A percentile compares a stretch with the other conserved stretches of the same genome.
phyloP scores from a whole-genome alignment of 164 flowering plant species.

The Macadamia tetraphylla region DNA sequence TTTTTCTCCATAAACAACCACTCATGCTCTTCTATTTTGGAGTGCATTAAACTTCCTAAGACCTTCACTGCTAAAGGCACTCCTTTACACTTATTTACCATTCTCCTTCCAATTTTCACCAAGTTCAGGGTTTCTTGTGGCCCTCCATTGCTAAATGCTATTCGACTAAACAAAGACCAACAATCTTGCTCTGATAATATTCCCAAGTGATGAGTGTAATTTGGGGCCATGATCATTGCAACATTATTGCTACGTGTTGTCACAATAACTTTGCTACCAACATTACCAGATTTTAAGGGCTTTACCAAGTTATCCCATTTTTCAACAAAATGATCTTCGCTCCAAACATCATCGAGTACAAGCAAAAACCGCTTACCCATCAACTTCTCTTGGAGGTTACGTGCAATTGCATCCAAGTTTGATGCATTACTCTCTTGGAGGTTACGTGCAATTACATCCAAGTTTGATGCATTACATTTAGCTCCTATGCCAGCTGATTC shows the following conservation, averaged over 20 bases:
- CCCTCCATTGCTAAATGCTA: background rate
- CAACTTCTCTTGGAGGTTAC: background rate
- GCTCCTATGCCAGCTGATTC: background rate
- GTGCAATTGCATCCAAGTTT: background rate
- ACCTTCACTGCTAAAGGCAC: background rate
- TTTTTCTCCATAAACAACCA: background rate
- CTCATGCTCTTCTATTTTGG: background rate
- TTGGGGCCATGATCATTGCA: background rate
- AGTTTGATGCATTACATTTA: background rate
- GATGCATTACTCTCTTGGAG: background rate
- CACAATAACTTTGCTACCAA: background rate
- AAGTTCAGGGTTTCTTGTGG: background rate
- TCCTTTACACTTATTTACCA: background rate
- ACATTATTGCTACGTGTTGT: background rate
- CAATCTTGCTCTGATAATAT: background rate
- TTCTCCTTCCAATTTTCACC: background rate
- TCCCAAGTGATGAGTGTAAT: background rate
- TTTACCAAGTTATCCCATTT: background rate
- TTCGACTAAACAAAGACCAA: background rate
- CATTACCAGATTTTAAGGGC: background rate
- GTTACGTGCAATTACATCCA: background rate
- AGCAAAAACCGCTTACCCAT: background rate
- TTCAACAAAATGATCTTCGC: background rate
- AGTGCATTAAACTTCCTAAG: background rate
- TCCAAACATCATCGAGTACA: constrained; percentile 1